A percentile compares a stretch with the other conserved stretches of the same genome.
phyloP scores from a whole-genome alignment of 495 filamentous ascomycete genomes.

The Pseudotulostoma volvatum region DNA sequence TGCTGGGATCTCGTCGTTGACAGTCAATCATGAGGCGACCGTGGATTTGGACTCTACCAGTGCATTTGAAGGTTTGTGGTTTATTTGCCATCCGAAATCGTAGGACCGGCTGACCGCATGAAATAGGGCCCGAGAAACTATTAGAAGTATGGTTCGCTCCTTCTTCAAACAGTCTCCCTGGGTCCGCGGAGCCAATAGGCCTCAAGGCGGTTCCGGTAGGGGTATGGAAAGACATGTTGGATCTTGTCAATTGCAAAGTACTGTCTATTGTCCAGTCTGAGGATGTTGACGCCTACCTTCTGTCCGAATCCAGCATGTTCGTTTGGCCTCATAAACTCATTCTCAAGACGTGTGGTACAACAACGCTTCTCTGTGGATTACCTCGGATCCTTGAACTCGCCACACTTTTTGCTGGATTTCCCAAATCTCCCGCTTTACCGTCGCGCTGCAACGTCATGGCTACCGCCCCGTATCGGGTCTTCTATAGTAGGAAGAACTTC shows the following conservation, averaged over 20 bases:
- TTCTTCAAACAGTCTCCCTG: slow-evolving; percentile 54
- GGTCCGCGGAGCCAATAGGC: slow-evolving; percentile 51
- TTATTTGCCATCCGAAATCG: not conserved
- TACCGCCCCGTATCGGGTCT: slow-evolving; percentile 84
- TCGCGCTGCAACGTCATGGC: slow-evolving; percentile 44
- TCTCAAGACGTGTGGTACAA: slow-evolving; percentile 97
- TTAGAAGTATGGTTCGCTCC: slow-evolving; percentile 97
- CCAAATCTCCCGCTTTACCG: slow-evolving; percentile 36
- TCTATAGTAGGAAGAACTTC: slow-evolving; percentile 98
- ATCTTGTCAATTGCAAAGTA: slow-evolving; percentile 96
- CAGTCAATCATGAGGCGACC: slow-evolving; percentile 92
- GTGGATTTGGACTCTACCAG: slow-evolving; percentile 90
- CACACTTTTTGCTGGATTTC: slow-evolving; percentile 71
- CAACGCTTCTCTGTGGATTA: slow-evolving; percentile 77
- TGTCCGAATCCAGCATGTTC: slow-evolving; percentile 99
- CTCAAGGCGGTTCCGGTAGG: slow-evolving; percentile 73
- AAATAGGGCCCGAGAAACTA: slow-evolving; percentile 79
- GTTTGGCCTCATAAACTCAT: slow-evolving; percentile 98
- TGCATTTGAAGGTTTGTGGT: slow-evolving; percentile 73
- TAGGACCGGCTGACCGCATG: slow-evolving; percentile 1
- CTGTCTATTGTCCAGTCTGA: slow-evolving; percentile 90
- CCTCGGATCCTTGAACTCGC: slow-evolving; percentile 85
- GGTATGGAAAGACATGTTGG: slow-evolving; percentile 92
- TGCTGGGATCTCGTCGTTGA: slow-evolving; percentile 57
- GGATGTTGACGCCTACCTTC: slow-evolving; percentile 88